A percentile compares a stretch with the other conserved stretches of the same genome.
Conservation (phyloP, 2,329 filamentous ascomycete species). For the Monilinia fructigena region DNA sequence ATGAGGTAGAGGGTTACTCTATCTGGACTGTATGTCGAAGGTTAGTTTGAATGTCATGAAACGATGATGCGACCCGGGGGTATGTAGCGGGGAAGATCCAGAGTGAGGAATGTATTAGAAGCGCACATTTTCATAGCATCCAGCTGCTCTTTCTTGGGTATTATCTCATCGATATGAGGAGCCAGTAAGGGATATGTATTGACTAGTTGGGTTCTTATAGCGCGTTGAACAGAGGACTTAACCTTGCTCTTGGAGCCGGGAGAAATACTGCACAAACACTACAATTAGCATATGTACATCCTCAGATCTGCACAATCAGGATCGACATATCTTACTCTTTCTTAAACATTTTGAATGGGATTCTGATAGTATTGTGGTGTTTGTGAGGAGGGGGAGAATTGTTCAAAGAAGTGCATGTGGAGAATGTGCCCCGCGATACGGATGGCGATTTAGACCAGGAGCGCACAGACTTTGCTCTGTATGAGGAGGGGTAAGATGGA, state of each 20-base stretch:
- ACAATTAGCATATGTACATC: constrained; percentile 28
- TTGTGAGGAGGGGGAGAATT: constrained; percentile 20
- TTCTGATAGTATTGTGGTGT: constrained; percentile 18
- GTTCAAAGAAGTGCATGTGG: constrained; percentile 20
- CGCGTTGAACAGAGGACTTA: constrained; percentile 92
- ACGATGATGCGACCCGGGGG: background rate
- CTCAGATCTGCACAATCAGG: background rate
- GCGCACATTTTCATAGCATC: constrained; percentile 80
- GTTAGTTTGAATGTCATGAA: constrained; percentile 19
- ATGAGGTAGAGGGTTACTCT: constrained; percentile 86
- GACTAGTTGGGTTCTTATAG: constrained; percentile 77
- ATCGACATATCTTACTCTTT: constrained; percentile 66
- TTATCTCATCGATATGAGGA: constrained; percentile 86
- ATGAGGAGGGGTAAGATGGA: constrained; percentile 20
- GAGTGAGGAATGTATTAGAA: background rate
- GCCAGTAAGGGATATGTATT: constrained; percentile 82
- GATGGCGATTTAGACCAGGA: constrained; percentile 22
- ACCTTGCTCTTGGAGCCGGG: constrained; percentile 87
- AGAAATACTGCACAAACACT: constrained; percentile 57
- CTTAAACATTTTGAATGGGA: constrained; percentile 71
- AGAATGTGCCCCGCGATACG: constrained; percentile 32
- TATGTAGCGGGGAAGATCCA: background rate
- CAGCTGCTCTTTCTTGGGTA: constrained; percentile 91
- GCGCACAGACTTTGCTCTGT: constrained; percentile 7
- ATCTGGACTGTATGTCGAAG: constrained; percentile 61